Conservation (phyloP, 2,329 filamentous ascomycete species). For the Apiospora arundinis region DNA sequence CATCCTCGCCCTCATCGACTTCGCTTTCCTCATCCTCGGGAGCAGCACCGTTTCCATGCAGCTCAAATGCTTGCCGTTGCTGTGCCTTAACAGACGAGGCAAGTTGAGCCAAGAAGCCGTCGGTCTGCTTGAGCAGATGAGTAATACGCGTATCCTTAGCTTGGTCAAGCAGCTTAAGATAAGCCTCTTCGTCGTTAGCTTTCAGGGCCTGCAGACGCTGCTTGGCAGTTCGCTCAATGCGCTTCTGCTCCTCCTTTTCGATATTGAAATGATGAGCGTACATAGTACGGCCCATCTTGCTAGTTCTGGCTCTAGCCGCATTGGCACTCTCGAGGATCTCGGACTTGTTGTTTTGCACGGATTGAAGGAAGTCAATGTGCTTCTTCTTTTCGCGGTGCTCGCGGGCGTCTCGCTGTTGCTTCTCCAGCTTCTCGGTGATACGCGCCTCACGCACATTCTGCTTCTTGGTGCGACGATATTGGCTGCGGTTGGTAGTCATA, state of each 20-base stretch:
- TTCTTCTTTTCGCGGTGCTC: constrained; percentile 98
- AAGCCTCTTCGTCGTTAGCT: constrained; percentile 98
- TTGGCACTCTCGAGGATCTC: constrained; percentile 75
- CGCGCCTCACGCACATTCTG: constrained; percentile 93
- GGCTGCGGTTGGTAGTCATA: constrained; percentile 92
- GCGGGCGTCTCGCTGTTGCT: constrained; percentile 95
- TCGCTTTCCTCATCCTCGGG: constrained; percentile 70
- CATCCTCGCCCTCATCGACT: constrained; percentile 71
- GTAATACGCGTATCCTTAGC: constrained; percentile 99
- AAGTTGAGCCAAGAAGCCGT: constrained; percentile 95
- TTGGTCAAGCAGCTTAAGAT: constrained; percentile 95
- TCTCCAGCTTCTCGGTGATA: constrained; percentile 98
- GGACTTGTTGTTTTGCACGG: constrained; percentile 80
- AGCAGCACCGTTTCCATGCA: constrained; percentile 72
- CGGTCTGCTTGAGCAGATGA: constrained; percentile 93
- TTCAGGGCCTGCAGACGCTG: constrained; percentile 99
- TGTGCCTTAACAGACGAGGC: constrained; percentile 94
- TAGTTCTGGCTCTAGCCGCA: constrained; percentile 74
- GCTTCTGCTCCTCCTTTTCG: constrained; percentile 99
- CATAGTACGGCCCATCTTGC: constrained; percentile 92
- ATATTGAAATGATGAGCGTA: constrained; percentile 90
- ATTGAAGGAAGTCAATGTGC: constrained; percentile 88
- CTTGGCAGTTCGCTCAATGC: constrained; percentile 96
- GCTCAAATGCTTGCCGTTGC: constrained; percentile 81
- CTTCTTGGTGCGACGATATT: constrained; percentile 96